phyloP scores from a whole-genome alignment of 106 monocot genomes.

The Dendrobium officinale region DNA sequence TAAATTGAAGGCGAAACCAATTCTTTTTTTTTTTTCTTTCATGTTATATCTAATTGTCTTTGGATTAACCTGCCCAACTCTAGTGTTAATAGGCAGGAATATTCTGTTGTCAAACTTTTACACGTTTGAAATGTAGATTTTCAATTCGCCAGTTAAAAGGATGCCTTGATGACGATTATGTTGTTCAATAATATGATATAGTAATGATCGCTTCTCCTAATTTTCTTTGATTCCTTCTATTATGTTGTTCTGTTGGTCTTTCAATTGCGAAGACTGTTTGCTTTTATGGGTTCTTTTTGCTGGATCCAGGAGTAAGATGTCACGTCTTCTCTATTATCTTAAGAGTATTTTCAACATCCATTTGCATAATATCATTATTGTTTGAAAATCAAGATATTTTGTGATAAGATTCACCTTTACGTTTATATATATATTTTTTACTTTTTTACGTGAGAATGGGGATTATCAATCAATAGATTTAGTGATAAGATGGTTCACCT shows the following conservation, averaged over 20 bases:
- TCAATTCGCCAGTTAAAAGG: background rate
- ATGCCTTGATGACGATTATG: background rate
- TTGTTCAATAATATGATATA: background rate
- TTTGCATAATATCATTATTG: no score
- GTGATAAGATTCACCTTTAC: no score
- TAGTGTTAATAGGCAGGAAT: background rate
- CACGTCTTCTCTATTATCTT: no score
- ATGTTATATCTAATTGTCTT: background rate
- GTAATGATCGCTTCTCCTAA: background rate
- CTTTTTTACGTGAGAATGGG: no score
- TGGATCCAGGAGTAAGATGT: background rate
- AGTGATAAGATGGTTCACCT: no score
- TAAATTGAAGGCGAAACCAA: no score
- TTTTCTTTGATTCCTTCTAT: background rate
- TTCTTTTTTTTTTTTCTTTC: no score
- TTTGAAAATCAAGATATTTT: no score
- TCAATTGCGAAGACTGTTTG: background rate
- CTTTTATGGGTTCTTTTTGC: background rate
- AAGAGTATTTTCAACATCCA: no score
- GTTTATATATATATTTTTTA: no score
- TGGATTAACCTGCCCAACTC: background rate
- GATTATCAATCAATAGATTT: no score
- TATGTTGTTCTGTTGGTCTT: background rate
- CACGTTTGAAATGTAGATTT: slow-evolving; percentile 1
- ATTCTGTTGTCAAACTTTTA: background rate